Percentiles rank a stretch among this genome's conserved stretches.
Evolutionary conservation across 2,329 filamentous ascomycete genomes (phyloP).

Genomic region (Clathrospora elynae): DNA sequence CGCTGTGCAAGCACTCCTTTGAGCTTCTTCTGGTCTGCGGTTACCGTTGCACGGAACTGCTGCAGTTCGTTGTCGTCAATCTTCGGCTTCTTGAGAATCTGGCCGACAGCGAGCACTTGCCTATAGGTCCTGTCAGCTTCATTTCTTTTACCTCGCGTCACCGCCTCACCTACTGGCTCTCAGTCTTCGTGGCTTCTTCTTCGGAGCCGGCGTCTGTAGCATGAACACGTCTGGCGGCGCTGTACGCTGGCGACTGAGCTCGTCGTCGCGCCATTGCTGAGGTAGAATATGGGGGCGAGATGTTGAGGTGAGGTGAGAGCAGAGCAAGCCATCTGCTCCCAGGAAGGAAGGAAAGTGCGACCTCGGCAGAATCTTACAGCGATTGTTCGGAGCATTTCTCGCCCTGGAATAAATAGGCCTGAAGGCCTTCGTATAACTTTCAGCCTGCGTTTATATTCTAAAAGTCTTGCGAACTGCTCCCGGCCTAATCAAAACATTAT

Average conservation of each 20-base stretch:
- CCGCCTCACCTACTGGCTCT: conserved; percentile 33
- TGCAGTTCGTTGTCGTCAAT: conserved; percentile 29
- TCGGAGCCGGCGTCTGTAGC: conserved; percentile 8
- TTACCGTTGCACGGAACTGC: conserved; percentile 27
- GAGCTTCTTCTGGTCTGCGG: conserved; percentile 22
- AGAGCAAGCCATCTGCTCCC: background rate
- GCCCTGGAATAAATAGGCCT: conserved; percentile 3
- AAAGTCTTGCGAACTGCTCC: too few species aligned
- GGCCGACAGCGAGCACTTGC: conserved; percentile 25
- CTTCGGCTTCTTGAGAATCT: conserved; percentile 27
- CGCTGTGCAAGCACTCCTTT: conserved; percentile 26
- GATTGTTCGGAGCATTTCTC: too few species aligned
- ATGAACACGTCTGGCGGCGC: conserved; percentile 1
- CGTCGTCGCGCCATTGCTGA: conserved; percentile 25
- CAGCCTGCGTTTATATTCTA: too few species aligned
- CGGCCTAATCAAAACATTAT: too few species aligned
- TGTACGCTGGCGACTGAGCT: conserved; percentile 2
- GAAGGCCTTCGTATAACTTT: background rate
- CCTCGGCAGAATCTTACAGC: background rate
- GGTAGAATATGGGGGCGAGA: background rate
- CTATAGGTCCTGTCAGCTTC: conserved; percentile 17
- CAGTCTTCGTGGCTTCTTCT: conserved; percentile 18
- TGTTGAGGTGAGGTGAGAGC: background rate
- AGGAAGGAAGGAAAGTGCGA: conserved; percentile 1
- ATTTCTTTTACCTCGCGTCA: background rate